Base-by-base conservation (phyloP, 495 filamentous ascomycete species). In the Aspergillus olivimuriae region DNA sequence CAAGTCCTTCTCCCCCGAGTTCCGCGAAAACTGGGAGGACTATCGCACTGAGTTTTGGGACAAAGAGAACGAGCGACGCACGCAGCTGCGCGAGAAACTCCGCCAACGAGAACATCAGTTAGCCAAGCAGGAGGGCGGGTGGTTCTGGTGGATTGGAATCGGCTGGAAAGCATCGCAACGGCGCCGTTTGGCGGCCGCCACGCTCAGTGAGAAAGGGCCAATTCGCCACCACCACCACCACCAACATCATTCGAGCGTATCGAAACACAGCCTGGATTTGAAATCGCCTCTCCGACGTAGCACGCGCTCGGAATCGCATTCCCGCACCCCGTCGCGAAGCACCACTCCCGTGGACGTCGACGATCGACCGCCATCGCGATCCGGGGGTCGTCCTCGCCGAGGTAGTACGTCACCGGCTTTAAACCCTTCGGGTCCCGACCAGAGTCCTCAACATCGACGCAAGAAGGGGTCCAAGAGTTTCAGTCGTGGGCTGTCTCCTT, bases 41-140 rank as follows among this genome's bases (percentile, higher is more conserved):
- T 98, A 91, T 62, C 76, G 94, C 24, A 77, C 82, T 20, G 89
- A 95, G 46, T 98, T 94, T 57, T 98, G 92, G 92, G 92, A 95
- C 51, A 82, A 80, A 47, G 94, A 98, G 63, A 98, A 98, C 53
- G 89, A 92, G 65, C 78, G 88, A 3, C 86, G 92, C 11, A 76
- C 81, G 4, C 60, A 84, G 35, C 66, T 95, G 28, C 76, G 87
- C 33, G 68, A 77, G 36, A 82, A 83, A 53, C 58, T 92, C 17
- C 74, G 76, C 38, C 73, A 78, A 44, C 75, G 75, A 4, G 78
- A 87, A 49, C 74, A 75, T 22, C 78, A 81, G 43, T 56, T 85
- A 20, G 83, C 84, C 5, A 75, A 74, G 50, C 63, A 79, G 43
- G 72, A 85, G 34, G 76, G 84, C n/a, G 78, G 83, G 18, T 92